phyloP scores from a whole-genome alignment of 1,284 basidiomycete species.

The Cryptococcus amylolentus region DNA sequence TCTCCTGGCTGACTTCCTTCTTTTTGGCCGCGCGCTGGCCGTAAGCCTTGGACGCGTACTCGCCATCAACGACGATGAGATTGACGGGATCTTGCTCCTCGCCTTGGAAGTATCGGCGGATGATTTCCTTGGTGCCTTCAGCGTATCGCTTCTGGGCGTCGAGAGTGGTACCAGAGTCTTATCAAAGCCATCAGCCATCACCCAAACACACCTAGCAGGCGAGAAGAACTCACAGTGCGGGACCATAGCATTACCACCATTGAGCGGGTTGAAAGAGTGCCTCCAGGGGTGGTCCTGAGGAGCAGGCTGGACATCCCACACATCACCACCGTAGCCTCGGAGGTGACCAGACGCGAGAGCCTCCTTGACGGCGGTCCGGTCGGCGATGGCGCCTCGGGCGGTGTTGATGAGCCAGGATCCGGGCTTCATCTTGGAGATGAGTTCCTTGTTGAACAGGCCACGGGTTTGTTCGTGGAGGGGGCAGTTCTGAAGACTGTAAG shows the following conservation, averaged over 20 bases:
- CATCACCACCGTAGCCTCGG: constrained; percentile 60
- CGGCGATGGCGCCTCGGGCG: constrained; percentile 88
- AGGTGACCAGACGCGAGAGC: constrained; percentile 77
- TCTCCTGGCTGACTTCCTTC: constrained; percentile 13
- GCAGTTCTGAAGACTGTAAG: constrained; percentile 59
- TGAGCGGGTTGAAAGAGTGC: constrained; percentile 71
- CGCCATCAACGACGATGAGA: constrained; percentile 67
- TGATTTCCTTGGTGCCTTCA: constrained; percentile 70
- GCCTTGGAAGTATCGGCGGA: constrained; percentile 68
- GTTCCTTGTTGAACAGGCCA: constrained; percentile 75
- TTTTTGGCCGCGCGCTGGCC: constrained; percentile 30
- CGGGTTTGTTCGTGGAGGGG: constrained; percentile 85
- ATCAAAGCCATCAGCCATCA: constrained; percentile 33
- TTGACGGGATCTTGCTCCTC: constrained; percentile 72
- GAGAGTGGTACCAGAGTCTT: constrained; percentile 80
- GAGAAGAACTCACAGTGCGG: constrained; percentile 11
- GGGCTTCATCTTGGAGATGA: constrained; percentile 86
- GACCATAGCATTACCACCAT: constrained; percentile 80
- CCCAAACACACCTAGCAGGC: background rate
- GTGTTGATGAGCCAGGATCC: constrained; percentile 89
- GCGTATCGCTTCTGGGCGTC: constrained; percentile 91
- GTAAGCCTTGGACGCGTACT: constrained; percentile 52
- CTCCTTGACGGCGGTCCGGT: constrained; percentile 72
- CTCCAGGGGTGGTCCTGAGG: constrained; percentile 84
- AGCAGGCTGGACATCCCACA: constrained; percentile 69